phyloP scores from a whole-genome alignment of 1,139 yeast genomes.

The Saccharomyces hybrid region DNA sequence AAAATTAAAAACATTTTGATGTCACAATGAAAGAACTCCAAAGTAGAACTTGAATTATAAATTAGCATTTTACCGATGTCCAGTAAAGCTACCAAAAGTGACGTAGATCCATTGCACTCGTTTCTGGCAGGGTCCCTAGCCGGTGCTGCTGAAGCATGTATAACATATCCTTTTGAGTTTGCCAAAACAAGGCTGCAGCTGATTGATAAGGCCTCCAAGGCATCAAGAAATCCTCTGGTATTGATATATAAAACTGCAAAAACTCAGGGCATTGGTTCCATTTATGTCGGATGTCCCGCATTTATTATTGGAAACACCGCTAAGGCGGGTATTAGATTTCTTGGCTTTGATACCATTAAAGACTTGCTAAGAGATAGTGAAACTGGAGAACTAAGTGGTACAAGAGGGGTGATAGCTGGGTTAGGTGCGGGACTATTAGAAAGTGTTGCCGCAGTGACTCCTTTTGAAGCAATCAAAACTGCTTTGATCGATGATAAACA shows the following conservation, averaged over 20 bases:
- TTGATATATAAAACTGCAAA: conserved; percentile 66
- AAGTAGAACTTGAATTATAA: not conserved
- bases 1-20: not conserved
- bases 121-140: conserved; percentile 92
- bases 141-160: conserved; percentile 85
- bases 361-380: conserved; percentile 66
- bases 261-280: conserved; percentile 68
- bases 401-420: conserved; percentile 90
- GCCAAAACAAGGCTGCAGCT: conserved; percentile 91
- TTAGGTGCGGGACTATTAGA: conserved; percentile 93
- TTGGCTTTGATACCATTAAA: conserved; percentile 87
- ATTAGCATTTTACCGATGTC: not conserved
- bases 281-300: conserved; percentile 97
- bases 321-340: conserved; percentile 86
- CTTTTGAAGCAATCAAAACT: conserved; percentile 93
- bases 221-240: conserved; percentile 75
- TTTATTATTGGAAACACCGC: conserved; percentile 93
- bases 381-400: conserved; percentile 73
- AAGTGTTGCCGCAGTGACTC: conserved; percentile 89
- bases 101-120: conserved; percentile 57
- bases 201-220: conserved; percentile 57
- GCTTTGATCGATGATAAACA: conserved; percentile 92
- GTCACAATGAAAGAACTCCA: not conserved
- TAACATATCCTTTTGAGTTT: conserved; percentile 93
- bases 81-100: conserved; percentile 6